Percentiles rank a stretch among this genome's conserved stretches.
Evolutionary conservation across 2,329 filamentous ascomycete species (phyloP).

Genomic region (Orbilia javanica): DNA sequence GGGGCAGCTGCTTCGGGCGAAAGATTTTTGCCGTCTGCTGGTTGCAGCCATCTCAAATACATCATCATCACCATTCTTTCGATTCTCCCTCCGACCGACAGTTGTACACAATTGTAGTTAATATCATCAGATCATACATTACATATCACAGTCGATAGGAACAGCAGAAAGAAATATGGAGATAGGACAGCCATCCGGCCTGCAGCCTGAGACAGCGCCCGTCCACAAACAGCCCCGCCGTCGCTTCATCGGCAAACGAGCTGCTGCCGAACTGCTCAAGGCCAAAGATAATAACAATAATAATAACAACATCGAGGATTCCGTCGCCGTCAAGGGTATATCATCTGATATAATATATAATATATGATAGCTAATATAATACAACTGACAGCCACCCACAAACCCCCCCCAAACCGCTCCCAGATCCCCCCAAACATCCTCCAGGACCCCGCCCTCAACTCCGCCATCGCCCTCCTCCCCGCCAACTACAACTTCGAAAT

Average conservation of each 20-base stretch:
- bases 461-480: conserved; percentile 86
- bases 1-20: neutral
- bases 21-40: neutral
- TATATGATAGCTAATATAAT: too few relatives aligned
- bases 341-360: conserved; percentile 56
- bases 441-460: conserved; percentile 85
- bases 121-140: too few relatives aligned
- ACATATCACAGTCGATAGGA: too few relatives aligned
- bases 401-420: conserved; percentile 80
- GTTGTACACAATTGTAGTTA: too few relatives aligned
- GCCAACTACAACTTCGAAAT: conserved; percentile 99
- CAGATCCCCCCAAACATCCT: conserved; percentile 89
- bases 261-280: conserved; percentile 72
- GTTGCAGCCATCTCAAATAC: too few relatives aligned
- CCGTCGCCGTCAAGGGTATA: conserved; percentile 77
- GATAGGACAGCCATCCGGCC: conserved; percentile 34
- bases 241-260: conserved; percentile 86
- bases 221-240: conserved; percentile 82
- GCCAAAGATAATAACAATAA: neutral
- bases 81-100: too few relatives aligned
- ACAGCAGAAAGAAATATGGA: neutral
- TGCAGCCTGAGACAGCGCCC: conserved; percentile 65
- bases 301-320: conserved; percentile 66
- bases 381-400: conserved; percentile 71
- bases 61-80: too few relatives aligned